Evolutionary conservation across 257 asterid genomes (phyloP), one percentile per base, ranked within the genome.

Genomic region (Solanum chmielewskii): DNA sequence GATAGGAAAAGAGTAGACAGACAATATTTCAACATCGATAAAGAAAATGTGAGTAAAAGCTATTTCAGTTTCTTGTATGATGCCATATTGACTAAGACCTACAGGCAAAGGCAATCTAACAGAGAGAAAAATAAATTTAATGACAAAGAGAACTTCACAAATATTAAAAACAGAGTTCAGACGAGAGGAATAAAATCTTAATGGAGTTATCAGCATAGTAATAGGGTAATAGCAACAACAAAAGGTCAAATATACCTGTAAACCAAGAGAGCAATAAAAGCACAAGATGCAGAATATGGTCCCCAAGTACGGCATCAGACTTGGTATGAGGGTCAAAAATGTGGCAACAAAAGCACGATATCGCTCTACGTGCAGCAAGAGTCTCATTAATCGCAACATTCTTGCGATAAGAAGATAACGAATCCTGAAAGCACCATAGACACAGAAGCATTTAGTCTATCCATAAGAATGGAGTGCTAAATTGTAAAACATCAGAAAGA

Each of bases 261-360:
- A 93, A 88, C 98, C 99, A 75, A 96, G 84, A 86, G 99, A 96
- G 92, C 99, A 96, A 86, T 97, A 97, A 85, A 97, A 87, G 95
- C 99, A 97, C 77, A 97, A 52, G 91, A 96, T 90, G 85, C 99
- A 97, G 89, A 97, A 97, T 89, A 97, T 94, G 90, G 94, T 95
- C 78, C 99, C 99, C 74, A 97, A 89, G 86, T 96, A 97, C 83
- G 99, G 99, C 98, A 95, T 92, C 84, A 97, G 92, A 91, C 99
- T 97, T 86, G 99, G 99, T 90, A 97, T 88, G 88, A 96, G 95
- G 89, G 98, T 93, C 88, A 97, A 93, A 90, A 97, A 97, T 60
- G 99, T 97, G 45, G 99, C 98, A 87, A 97, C 96, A 89, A 97
- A 97, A 83, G 97, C 99, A 71, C 99, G 99, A 89, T 96, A 97